These are phyloP conservation scores for Rhizophagus sp. DNA, from an alignment of 192 early-diverging fungal genomes.

Conservation along the genomic window DNA sequence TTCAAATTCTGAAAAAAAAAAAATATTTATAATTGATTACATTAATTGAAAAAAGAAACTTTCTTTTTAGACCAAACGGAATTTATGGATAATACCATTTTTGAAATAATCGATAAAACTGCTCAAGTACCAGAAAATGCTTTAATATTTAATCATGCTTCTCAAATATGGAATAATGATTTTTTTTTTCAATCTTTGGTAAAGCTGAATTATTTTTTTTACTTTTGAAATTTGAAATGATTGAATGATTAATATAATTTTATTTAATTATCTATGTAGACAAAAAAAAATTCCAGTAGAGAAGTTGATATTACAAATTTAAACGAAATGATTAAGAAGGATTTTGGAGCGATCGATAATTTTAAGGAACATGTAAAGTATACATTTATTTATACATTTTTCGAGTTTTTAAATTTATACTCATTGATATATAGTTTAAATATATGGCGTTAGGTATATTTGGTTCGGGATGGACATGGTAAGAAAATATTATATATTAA, in stretches of 20 bases:
- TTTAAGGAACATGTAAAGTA: background rate
- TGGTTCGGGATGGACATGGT: conserved; percentile 52
- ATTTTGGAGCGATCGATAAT: background rate
- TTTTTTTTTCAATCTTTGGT: conserved; percentile 48
- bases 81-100: conserved; percentile 35
- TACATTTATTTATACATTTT: background rate
- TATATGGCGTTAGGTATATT: conserved; percentile 44
- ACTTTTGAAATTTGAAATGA: too few species aligned
- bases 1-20: background rate
- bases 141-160: conserved; percentile 47
- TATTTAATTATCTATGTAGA: background rate
- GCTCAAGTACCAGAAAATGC: conserved; percentile 38
- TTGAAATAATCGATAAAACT: conserved; percentile 40
- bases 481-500: conserved; percentile 16
- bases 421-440: conserved; percentile 39
- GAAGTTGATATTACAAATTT: background rate
- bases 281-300: background rate
- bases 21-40: background rate
- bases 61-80: conserved; percentile 28
- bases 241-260: too few species aligned
- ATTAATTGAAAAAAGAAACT: too few species aligned
- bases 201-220: background rate
- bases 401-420: conserved; percentile 28
- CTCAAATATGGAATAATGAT: conserved; percentile 50
- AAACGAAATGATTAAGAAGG: background rate